Evolutionary conservation across 139 green algal species (phyloP), one percentile per base, ranked within the genome.

Genomic region (Diplosphaera chodatii): DNA sequence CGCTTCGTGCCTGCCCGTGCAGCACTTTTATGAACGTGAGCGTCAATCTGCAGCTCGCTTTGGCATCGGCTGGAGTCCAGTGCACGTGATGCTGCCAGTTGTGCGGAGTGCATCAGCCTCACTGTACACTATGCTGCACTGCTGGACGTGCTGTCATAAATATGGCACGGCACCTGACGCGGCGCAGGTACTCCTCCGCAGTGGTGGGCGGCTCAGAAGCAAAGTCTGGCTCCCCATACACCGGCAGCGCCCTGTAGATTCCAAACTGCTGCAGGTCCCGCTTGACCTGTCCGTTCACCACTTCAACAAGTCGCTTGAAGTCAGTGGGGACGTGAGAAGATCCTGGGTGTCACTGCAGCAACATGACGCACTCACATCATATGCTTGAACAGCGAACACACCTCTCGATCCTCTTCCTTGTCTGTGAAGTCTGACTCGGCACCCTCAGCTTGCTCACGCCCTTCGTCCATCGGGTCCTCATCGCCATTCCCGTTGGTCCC

Each of bases 211-310:
- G 63, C n/a, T 34, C 83, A 23, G 37, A 40, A 3, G 81, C 64
- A 41, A 67, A 88, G 69, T 93, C 77, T 3, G 85, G 85, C 28
- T 85, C 78, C 0, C 81, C 84, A 20, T 85, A 70, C 1, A 94
- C 80, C 5, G 89, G 88, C 27, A 92, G 78, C 27, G 79, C 82
- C 59, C 87, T 82, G 20, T 80, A 78, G 22, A 93, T 90, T 28
- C 88, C 86, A 77, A 85, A 94, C 67, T 87, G 75, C 16, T 70
- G 73, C 1, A 75, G 64, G 70, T 92, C 86, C 16, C 48, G 48
- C 48, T 18, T 23, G 13, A 59, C 48, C 48, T 59, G 48, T 5
- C n/a, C n/a, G n/a, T n/a, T n/a, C n/a, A n/a, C n/a, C n/a, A n/a
- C n/a, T n/a, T n/a, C n/a, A n/a, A n/a, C n/a, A n/a, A n/a, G n/a